These are phyloP conservation scores for Trypanosoma caninum DNA, from an alignment of 208 protist genomes.

Conservation along the genomic window DNA sequence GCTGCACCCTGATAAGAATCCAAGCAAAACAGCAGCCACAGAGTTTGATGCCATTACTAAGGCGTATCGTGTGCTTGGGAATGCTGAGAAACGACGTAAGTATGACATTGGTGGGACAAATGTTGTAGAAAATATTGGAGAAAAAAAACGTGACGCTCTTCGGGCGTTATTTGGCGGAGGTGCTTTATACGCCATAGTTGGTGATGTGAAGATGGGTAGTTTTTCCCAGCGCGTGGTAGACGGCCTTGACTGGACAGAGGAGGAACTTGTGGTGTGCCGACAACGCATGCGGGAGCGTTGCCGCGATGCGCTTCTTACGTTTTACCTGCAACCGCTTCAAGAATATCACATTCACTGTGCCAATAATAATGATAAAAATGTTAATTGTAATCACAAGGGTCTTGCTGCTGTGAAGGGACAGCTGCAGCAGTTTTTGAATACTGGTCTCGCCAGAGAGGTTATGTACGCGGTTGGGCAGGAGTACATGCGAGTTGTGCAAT, in stretches of 20 bases:
- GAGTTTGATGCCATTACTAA: conserved; percentile 91
- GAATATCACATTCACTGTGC: no score
- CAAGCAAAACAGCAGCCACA: conserved; percentile 66
- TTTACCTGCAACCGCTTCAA: conserved; percentile 35
- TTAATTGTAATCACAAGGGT: neutral
- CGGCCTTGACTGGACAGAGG: conserved; percentile 68
- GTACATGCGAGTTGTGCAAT: conserved; percentile 61
- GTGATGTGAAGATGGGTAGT: conserved; percentile 67
- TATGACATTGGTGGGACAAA: conserved; percentile 97
- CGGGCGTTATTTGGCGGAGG: conserved; percentile 83
- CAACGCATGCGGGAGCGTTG: conserved; percentile 61
- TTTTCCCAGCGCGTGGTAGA: conserved; percentile 83
- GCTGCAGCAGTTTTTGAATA: conserved; percentile 45
- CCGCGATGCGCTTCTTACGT: conserved; percentile 58
- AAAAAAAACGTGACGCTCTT: conserved; percentile 66
- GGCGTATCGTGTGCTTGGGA: conserved; percentile 97
- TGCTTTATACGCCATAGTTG: conserved; percentile 34
- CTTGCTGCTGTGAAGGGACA: conserved; percentile 22
- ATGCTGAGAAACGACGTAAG: conserved; percentile 93
- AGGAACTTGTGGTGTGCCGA: conserved; percentile 63
- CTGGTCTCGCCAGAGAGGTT: conserved; percentile 78
- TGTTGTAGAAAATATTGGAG: conserved; percentile 89
- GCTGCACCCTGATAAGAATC: conserved; percentile 88
- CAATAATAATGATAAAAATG: neutral
- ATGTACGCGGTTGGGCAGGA: conserved; percentile 59